Evolutionary conservation across 306 rosid genomes (phyloP).

Genomic region (Cucumis melo): DNA sequence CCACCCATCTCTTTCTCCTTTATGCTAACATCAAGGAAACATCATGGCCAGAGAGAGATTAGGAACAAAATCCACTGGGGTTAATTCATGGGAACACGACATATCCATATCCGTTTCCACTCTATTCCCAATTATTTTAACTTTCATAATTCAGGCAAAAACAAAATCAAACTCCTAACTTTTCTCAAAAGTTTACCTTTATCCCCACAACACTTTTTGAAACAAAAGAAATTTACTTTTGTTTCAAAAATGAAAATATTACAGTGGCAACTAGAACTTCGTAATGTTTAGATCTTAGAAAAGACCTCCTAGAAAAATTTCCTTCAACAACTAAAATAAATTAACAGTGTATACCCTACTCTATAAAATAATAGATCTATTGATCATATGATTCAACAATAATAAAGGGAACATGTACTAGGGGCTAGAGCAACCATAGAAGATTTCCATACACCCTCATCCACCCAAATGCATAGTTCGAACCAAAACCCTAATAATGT

Average conservation of each 20-base stretch:
- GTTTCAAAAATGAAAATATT: background rate
- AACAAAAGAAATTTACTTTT: background rate
- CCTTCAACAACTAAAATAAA: background rate
- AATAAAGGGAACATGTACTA: background rate
- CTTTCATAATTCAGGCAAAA: slow-evolving; percentile 6
- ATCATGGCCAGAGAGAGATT: slow-evolving; percentile 26
- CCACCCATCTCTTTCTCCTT: slow-evolving; percentile 28
- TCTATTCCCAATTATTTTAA: slow-evolving; percentile 12
- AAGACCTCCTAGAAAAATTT: background rate
- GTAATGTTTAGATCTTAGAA: background rate
- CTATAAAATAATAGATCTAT: background rate
- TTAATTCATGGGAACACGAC: background rate
- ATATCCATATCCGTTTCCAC: slow-evolving; percentile 6
- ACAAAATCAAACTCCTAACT: slow-evolving; percentile 4
- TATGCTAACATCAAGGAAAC: slow-evolving; percentile 33
- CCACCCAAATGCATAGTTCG: background rate
- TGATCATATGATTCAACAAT: background rate
- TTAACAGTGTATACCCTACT: background rate
- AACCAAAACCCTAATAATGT: background rate
- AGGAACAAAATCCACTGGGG: background rate
- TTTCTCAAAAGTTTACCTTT: background rate
- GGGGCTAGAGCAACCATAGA: background rate
- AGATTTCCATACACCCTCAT: background rate
- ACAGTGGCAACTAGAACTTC: background rate
- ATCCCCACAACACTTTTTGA: background rate